Conservation (phyloP, 805 yeast genomes). For the Ogataea paraovalis region DNA sequence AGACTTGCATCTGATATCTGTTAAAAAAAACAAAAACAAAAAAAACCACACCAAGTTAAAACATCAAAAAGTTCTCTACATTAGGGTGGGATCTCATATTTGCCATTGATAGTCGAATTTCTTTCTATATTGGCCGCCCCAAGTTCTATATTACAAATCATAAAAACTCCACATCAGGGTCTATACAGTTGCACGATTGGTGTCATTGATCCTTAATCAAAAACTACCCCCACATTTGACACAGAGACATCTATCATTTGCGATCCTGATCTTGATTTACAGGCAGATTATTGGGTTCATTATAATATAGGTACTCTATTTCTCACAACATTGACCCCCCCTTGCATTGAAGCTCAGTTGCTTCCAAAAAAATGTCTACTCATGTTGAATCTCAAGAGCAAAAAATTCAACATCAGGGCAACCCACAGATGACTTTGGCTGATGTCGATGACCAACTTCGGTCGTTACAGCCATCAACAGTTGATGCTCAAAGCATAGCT, state of each 20-base stretch:
- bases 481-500: neutral
- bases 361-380: neutral
- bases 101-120: neutral
- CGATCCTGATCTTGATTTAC: neutral
- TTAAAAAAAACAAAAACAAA: neutral
- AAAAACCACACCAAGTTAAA: too few species aligned
- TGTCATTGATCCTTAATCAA: neutral
- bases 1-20: neutral
- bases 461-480: constrained; percentile 12
- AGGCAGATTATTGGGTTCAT: neutral
- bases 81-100: neutral
- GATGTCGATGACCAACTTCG: constrained; percentile 26
- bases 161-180: neutral
- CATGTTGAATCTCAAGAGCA: neutral
- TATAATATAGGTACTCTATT: neutral
- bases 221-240: neutral
- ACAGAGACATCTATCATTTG: too few species aligned
- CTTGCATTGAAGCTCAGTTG: too few species aligned
- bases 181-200: neutral
- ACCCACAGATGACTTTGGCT: constrained; percentile 16
- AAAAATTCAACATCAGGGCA: constrained; percentile 4
- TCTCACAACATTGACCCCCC: neutral
- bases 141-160: neutral
- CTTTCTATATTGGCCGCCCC: neutral
- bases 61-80: neutral